Evolutionary conservation across 1,139 yeast species (phyloP), one percentile per base, ranked within the genome.

Genomic region (Geotrichum candidum): DNA sequence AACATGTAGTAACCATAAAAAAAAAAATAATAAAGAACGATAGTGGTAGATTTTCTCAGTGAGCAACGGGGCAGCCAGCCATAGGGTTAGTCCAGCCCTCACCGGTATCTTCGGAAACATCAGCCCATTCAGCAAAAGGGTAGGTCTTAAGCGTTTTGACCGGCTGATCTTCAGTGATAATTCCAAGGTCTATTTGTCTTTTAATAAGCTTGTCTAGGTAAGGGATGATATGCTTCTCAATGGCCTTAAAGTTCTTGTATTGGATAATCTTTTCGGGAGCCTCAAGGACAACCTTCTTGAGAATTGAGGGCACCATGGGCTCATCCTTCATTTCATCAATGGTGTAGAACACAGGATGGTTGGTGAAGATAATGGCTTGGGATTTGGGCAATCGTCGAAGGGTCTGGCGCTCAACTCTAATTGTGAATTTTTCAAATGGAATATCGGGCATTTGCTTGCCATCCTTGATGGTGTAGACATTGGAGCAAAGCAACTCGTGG

Each of bases 311-410:
- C 45, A 87, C 78, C 74, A 84, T 72, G 9, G 91, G 90, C 70
- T 87, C 92, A 70, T 87, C 89, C 70, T 85, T 86, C 90, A 87
- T 86, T 69, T 87, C 91, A 31, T 85, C 90, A 62, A 87, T 78
- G 1, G 85, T 79, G 73, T 87, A 87, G 70, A 83, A 86, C 11
- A 86, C 78, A 2, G 91, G 91, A 70, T 87, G 91, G 70, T 86
- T 84, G 53, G 86, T 77, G 72, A 85, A 84, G 45, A 85, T 77
- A 27, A 84, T 77, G 1, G 87, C 87, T 9, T 86, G 83, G 1
- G 84, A 73, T 61, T 78, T 78, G 9, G 92, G 90, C 63, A 87
- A 76, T 68, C 88, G 80, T 63, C 91, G 80, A 63, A 87, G 77
- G 56, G 88, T 80, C 71, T 87, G 94, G 67, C 87, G 77, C 65